Percentiles rank a stretch among this genome's conserved stretches.
Evolutionary conservation across 1,284 basidiomycete species (phyloP).

Genomic region (Tilletia horrida): DNA sequence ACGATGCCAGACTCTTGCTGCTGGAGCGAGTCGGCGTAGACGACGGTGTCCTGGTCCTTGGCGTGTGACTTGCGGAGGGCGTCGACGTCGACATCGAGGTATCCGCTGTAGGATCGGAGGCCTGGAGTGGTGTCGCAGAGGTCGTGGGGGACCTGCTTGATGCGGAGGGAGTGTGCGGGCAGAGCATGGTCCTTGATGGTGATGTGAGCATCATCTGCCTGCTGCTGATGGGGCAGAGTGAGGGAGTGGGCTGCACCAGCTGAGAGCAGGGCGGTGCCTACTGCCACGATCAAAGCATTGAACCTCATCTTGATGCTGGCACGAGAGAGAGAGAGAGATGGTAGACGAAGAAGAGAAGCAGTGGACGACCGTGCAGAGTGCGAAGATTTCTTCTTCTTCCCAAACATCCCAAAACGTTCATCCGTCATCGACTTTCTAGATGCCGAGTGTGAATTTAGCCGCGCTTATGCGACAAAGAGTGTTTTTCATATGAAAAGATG

Average conservation of each 20-base stretch:
- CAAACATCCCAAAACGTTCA: too few relatives aligned
- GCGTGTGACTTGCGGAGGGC: slow-evolving; percentile 32
- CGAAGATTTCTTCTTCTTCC: too few relatives aligned
- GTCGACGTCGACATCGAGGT: slow-evolving; percentile 53
- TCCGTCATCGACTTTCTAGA: too few relatives aligned
- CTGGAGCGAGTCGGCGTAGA: background rate
- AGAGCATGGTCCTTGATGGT: slow-evolving; percentile 34
- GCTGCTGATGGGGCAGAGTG: background rate
- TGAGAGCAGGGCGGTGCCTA: too few relatives aligned
- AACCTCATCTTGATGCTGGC: too few relatives aligned
- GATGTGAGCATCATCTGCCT: background rate
- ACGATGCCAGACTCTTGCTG: slow-evolving; percentile 30
- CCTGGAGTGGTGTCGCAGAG: slow-evolving; percentile 41
- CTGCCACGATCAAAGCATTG: too few relatives aligned
- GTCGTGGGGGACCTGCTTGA: slow-evolving; percentile 33
- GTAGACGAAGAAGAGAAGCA: too few relatives aligned
- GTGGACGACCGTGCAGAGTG: too few relatives aligned
- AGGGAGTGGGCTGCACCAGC: background rate
- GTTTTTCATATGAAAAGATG: too few relatives aligned
- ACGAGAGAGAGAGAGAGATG: too few relatives aligned
- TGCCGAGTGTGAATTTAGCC: too few relatives aligned
- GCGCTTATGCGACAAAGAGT: too few relatives aligned
- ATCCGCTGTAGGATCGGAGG: slow-evolving; percentile 45
- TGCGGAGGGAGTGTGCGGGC: slow-evolving; percentile 50
- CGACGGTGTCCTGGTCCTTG: background rate